Base-by-base conservation (phyloP, 202 grass and related monocot species). In the Saccharum hybrid region DNA sequence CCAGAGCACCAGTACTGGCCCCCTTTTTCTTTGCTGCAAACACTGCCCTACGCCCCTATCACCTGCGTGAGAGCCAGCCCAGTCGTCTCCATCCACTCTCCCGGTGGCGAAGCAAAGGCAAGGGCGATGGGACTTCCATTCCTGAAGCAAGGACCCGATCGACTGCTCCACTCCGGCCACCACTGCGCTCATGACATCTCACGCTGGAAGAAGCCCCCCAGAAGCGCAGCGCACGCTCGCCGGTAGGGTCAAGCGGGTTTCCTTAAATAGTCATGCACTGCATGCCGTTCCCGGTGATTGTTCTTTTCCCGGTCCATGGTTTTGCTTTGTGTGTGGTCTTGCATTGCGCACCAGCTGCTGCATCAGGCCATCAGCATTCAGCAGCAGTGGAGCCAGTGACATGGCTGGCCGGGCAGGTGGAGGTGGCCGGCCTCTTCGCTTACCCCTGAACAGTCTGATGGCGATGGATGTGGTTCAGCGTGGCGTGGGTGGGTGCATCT, bases 401-500 rank as follows among this genome's bases (percentile, higher is more conserved):
- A 85, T 52, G 76, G 76, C 70, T 12, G 43, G 28, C 14, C 11
- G 4, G 8, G 10, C 61, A 5, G 43, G 62, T 6, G 15, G 48
- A 4, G 33, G 0, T 14, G 46, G 52, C 52, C 0, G 8, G 10
- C 49, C 6, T 6, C 8, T 10, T 52, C 79, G 61, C 88, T 81
- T 93, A 85, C 90, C 65, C n/a, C 78, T 82, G 61, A 93, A 91
- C 88, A 93, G 93, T 92, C 75, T 36, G 84, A 46, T 75, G 81
- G 82, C n/a, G 38, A 70, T 75, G 28, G 80, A 22, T 63, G 80
- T 70, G 28, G 28, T 1, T 28, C 28, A 28, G 28, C 28, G 28
- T 28, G 28, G 28, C 28, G 49, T 54, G 3, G 71, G 14, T 10
- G 63, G 74, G 79, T 80, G 80, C 70, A 90, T 87, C 88, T 65